Base-by-base conservation (phyloP, 352 stramenopile genomes). In the Elongisporangium undulatum region DNA sequence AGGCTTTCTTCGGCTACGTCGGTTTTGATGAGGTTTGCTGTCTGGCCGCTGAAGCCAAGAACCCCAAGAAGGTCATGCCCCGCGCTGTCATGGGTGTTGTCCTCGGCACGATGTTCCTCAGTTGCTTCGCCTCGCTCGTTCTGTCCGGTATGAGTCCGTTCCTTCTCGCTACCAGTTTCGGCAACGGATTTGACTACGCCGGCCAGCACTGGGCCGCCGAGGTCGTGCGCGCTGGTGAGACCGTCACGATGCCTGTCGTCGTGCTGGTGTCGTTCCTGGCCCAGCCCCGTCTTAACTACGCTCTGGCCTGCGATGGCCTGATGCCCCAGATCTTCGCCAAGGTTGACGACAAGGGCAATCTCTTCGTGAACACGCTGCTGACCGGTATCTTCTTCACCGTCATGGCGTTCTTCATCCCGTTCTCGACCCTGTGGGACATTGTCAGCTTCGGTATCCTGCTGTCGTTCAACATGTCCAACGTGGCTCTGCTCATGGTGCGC, bases 21-120 rank as follows among this genome's bases (percentile, higher is more conserved):
- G 95, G 95, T n/a, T 98, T 97, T 68, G 95, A 98, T 71, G 93
- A 97, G 66, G 85, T 98, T 21, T 97, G 89, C 66, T 97, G 90
- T 70, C 64, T 98, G 16, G 85, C 89, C 8, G 85, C 81, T 20
- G 85, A 95, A 63, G 75, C 79, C 20, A 87, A 87, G 66, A 82
- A 95, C 66, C 82, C 84, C 26, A 74, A 81, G 45, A 80, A 76
- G 52, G 76, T 90, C 64, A 86, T 97, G 69, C 90, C 92, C 5
- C 54, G 76, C 21, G 83, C 84, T 17, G 87, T 98, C 52, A 85
- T 97, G 29, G 79, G 73, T 12, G 94, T 93, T 2, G 72, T 98
- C 12, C 41, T 67, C 16, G 74, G 79, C 56, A 93, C 92, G 5
- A 88, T 91, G 72, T 75, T 87, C 60, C 57, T 95, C 17, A 75